phyloP scores from a whole-genome alignment of 768 basidiomycete species.

The Pleurotus ostreatus region DNA sequence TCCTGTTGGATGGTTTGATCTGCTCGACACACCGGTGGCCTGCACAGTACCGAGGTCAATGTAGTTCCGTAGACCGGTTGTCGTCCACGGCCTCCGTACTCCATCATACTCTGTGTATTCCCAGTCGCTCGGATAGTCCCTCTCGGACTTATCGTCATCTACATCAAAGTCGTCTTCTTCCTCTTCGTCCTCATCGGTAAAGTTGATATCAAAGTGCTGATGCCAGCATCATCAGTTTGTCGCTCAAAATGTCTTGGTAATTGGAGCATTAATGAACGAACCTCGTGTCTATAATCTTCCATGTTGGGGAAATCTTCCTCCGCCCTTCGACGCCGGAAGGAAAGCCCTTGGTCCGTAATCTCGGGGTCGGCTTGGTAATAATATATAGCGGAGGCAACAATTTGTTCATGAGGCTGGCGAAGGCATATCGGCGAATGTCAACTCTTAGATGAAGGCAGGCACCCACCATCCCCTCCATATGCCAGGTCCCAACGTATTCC shows the following conservation, averaged over 20 bases:
- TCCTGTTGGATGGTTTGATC: not conserved
- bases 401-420: slow-evolving; percentile 14
- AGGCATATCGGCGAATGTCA: not conserved
- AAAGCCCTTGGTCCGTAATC: slow-evolving; percentile 10
- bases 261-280: not conserved
- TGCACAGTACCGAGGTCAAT: not conserved
- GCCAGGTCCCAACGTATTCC: slow-evolving; percentile 16
- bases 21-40: not conserved
- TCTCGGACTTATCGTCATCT: not conserved
- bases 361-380: slow-evolving; percentile 12
- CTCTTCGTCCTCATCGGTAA: not conserved
- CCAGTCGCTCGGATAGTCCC: not conserved
- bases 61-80: not conserved
- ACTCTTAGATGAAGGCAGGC: not conserved
- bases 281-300: not conserved
- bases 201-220: not conserved
- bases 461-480: slow-evolving; percentile 16
- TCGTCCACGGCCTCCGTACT: not conserved
- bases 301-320: not conserved
- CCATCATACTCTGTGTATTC: not conserved
- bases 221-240: not conserved
- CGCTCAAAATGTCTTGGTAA: not conserved
- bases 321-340: slow-evolving; percentile 4
- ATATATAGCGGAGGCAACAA: slow-evolving; percentile 13
- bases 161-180: not conserved